A percentile compares a stretch with the other conserved stretches of the same genome.
phyloP scores from a whole-genome alignment of 2,329 filamentous ascomycete genomes.

The Capronia americana region DNA sequence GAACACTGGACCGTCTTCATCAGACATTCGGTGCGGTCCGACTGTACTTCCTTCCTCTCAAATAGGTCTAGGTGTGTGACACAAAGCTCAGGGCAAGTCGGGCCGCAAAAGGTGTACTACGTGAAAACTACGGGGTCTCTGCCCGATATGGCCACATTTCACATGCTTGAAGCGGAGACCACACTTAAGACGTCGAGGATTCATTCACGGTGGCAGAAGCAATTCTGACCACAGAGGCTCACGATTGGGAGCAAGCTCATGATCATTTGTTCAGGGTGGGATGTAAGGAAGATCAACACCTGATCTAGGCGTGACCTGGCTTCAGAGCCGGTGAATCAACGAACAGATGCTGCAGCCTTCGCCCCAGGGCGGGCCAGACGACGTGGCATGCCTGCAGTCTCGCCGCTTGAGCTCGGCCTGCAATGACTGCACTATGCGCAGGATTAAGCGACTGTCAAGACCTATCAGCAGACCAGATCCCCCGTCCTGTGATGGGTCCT shows the following conservation, averaged over 20 bases:
- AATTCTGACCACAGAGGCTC: not conserved
- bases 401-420: not conserved
- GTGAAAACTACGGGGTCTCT: not conserved
- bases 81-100: not conserved
- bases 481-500: not conserved
- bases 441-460: not conserved
- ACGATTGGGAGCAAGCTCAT: not conserved
- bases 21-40: not conserved
- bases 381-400: constrained; percentile 14
- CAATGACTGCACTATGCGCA: not conserved
- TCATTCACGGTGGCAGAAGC: not conserved
- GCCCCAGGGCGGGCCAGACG: not conserved
- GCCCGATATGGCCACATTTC: not conserved
- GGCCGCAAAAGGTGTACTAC: not conserved
- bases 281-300: not conserved
- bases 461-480: constrained; percentile 4
- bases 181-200: not conserved
- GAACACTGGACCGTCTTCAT: not conserved
- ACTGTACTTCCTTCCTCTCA: not conserved
- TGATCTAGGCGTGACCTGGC: not conserved
- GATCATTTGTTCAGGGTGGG: not conserved
- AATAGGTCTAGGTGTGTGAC: not conserved
- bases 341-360: not conserved
- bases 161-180: not conserved
- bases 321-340: not conserved